A percentile compares a stretch with the other conserved stretches of the same genome.
Conservation (phyloP, 805 yeast species). For the Ogataea degrootiae region DNA sequence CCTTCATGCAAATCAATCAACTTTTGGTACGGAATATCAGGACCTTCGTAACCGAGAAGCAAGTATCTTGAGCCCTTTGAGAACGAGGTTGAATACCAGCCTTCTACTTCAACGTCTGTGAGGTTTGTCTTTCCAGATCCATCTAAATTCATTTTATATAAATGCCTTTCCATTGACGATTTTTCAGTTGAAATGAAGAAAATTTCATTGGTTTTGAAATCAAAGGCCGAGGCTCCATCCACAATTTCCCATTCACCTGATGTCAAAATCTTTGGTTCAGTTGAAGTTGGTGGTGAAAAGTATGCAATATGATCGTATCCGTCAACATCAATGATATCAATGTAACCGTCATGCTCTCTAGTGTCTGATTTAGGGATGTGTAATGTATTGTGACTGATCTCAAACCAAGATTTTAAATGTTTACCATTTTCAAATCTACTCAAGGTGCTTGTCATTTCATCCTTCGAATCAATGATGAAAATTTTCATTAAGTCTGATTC, state of each 20-base stretch:
- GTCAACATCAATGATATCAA: conserved; percentile 66
- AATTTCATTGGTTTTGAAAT: conserved; percentile 44
- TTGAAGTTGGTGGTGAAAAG: conserved; percentile 63
- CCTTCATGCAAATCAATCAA: conserved; percentile 50
- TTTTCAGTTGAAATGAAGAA: conserved; percentile 72
- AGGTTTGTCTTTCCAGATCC: conserved; percentile 38
- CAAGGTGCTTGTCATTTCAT: conserved; percentile 29
- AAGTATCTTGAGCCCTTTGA: conserved; percentile 76
- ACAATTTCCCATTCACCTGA: conserved; percentile 90
- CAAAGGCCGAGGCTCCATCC: conserved; percentile 61
- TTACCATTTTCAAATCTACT: conserved; percentile 44
- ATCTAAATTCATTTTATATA: conserved; percentile 62
- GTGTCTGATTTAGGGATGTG: conserved; percentile 50
- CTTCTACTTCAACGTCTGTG: conserved; percentile 51
- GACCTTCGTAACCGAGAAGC: conserved; percentile 70
- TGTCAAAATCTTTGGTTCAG: conserved; percentile 56
- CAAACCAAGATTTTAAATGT: conserved; percentile 67
- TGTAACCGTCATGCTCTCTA: conserved; percentile 61
- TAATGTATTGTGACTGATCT: conserved; percentile 59
- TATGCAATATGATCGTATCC: conserved; percentile 77
- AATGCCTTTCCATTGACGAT: conserved; percentile 78
- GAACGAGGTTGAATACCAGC: conserved; percentile 68
- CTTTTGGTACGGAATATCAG: conserved; percentile 73
- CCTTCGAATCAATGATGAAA: conserved; percentile 44
- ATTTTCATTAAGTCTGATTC: conserved; percentile 62